Base-by-base conservation (phyloP, 257 asterid species). In the Misopates orontium region DNA sequence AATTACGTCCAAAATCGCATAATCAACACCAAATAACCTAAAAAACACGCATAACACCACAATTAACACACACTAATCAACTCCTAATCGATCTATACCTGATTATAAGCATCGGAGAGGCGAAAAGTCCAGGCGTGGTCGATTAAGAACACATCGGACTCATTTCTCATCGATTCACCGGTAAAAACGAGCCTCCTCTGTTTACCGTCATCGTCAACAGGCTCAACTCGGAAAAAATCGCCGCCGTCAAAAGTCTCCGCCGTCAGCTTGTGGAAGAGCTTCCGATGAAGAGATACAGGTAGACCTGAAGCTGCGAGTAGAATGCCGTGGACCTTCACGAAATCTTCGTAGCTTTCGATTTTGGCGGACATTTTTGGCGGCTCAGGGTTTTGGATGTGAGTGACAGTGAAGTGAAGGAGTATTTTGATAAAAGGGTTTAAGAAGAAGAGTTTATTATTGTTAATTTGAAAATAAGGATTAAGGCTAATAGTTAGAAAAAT, bases 51-150 rank as follows among this genome's bases (percentile, higher is more conserved):
- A 52, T 4, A 52, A 52, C 8, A 21, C 21, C 4, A 22, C 11
- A 53, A 17, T 22, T 10, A 53, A 20, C 4, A 20, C 8, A 4
- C 15, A 56, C 1, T 24, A 56, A 5, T 25, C 16, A 24, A 28
- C 6, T 28, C 5, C 8, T 16, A 11, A 53, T 23, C 21, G 0
- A 32, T 20, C 36, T 18, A 41, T 55, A 87, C 96, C 94, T 89
- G 97, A 74, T 89, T 86, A 73, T 80, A 90, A 74, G 97, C 96
- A 78, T 90, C 95, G 73, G 88, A 68, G 28, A 90, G 85, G 40
- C 99, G 96, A 79, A 90, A 94, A 36, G 96, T 86, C 97, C 99
- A 94, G 50, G 99, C 99, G 77, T 90, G 96, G 83, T 94, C 97
- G 11, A 94, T 89, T 18, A 94, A 85, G 52, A 88, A 90, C 19